Conservation (phyloP, 257 asterid genomes). For the Gentiana macrophylla region DNA sequence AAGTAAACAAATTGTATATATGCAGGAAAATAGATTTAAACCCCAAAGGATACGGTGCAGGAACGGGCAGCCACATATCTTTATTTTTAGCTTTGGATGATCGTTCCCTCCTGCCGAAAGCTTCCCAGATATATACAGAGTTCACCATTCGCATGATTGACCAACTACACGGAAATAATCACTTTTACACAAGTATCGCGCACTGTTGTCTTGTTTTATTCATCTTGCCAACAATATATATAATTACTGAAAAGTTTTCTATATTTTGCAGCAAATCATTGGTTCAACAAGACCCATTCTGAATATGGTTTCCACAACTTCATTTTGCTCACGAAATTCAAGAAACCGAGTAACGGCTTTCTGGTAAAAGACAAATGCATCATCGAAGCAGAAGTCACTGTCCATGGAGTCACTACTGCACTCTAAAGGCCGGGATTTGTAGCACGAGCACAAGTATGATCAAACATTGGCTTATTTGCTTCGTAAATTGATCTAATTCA, state of each 20-base stretch:
- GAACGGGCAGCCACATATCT: constrained; percentile 35
- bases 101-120: constrained; percentile 30
- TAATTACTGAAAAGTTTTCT: background rate
- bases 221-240: background rate
- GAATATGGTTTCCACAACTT: too few species aligned
- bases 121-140: constrained; percentile 38
- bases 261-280: constrained; percentile 41
- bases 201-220: constrained; percentile 1
- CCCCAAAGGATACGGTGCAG: constrained; percentile 50
- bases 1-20: too few species aligned
- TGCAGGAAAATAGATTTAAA: constrained; percentile 55
- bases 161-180: constrained; percentile 25
- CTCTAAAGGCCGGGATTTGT: too few species aligned
- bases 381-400: too few species aligned
- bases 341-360: too few species aligned
- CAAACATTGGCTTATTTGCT: too few species aligned
- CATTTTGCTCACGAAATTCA: too few species aligned
- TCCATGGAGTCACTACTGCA: too few species aligned
- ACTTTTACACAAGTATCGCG: constrained; percentile 36
- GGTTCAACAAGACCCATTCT: constrained; percentile 25
- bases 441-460: too few species aligned
- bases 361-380: too few species aligned
- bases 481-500: too few species aligned
- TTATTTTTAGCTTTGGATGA: constrained; percentile 47
- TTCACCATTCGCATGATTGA: constrained; percentile 44